Conservation (phyloP, 768 basidiomycete genomes). For the Hemileccinum impolitum region DNA sequence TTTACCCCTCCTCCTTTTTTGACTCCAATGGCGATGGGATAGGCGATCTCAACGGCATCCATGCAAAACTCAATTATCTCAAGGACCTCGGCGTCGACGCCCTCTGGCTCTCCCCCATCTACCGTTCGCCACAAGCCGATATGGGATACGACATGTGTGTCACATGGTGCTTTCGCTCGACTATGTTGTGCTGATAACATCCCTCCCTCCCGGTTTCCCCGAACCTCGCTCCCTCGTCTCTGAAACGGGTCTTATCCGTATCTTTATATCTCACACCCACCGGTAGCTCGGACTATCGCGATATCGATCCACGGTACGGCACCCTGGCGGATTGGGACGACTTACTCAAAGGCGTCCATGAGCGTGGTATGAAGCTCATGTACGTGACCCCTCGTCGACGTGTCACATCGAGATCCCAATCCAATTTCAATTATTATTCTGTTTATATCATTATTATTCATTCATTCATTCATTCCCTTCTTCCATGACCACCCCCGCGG, state of each 20-base stretch:
- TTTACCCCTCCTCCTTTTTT: conserved; percentile 67
- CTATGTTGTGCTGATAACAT: not conserved
- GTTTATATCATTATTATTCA: no score
- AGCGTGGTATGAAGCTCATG: conserved; percentile 70
- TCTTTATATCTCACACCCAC: conserved; percentile 3
- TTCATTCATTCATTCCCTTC: no score
- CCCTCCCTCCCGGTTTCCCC: no score
- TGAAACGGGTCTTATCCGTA: conserved; percentile 13
- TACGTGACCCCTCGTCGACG: conserved; percentile 27
- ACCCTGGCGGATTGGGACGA: conserved; percentile 59
- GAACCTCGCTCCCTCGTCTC: not conserved
- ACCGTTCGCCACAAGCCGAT: conserved; percentile 62
- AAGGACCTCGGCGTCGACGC: conserved; percentile 64
- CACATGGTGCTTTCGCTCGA: not conserved
- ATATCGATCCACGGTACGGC: conserved; percentile 64
- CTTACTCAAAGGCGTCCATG: conserved; percentile 50
- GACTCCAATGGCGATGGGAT: conserved; percentile 71
- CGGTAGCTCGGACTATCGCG: conserved; percentile 66
- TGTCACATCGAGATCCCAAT: conserved; percentile 15
- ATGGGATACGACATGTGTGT: conserved; percentile 72
- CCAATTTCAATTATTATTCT: not conserved
- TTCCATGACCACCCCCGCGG: conserved; percentile 1
- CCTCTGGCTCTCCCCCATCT: conserved; percentile 62
- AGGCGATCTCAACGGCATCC: conserved; percentile 68
- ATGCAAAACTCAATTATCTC: conserved; percentile 63